Percentiles rank a stretch among this genome's conserved stretches.
These are phyloP conservation scores for Sugiyamaella marilandica DNA, from an alignment of 805 yeast species.

Conservation along the genomic window DNA sequence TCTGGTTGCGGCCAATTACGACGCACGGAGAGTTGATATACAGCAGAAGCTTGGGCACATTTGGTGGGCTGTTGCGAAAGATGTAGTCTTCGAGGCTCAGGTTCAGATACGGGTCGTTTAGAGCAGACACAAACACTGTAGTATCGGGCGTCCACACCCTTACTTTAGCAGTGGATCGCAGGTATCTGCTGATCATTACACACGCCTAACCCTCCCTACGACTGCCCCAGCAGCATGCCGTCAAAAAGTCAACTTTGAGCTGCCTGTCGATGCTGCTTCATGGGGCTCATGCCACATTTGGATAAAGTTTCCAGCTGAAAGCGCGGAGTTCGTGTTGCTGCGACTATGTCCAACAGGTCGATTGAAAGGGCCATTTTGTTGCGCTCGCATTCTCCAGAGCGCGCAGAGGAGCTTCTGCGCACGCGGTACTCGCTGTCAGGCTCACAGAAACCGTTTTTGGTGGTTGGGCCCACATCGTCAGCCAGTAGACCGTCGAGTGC, in stretches of 20 bases:
- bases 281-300: too few species aligned
- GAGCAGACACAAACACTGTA: conserved; percentile 48
- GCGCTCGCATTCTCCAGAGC: conserved; percentile 28
- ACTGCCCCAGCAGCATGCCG: too few species aligned
- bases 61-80: conserved; percentile 56
- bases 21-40: conserved; percentile 80
- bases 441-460: conserved; percentile 33
- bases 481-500: background rate
- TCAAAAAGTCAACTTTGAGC: too few species aligned
- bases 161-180: background rate
- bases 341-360: conserved; percentile 5
- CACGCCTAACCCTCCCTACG: too few species aligned
- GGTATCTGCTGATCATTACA: background rate
- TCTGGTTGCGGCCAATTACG: conserved; percentile 95
- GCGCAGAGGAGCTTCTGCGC: conserved; percentile 33
- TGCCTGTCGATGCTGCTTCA: background rate
- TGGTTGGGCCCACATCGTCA: conserved; percentile 15
- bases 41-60: conserved; percentile 44
- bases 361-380: conserved; percentile 28
- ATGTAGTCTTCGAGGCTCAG: conserved; percentile 78
- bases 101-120: conserved; percentile 66
- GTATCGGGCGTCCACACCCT: conserved; percentile 1
- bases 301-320: background rate
- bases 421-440: conserved; percentile 36
- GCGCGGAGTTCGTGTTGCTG: background rate